Evolutionary conservation across 2,329 filamentous ascomycete species (phyloP), one percentile per base, ranked within the genome.

Genomic region (Ophiocordyceps camponoti-leonardi): DNA sequence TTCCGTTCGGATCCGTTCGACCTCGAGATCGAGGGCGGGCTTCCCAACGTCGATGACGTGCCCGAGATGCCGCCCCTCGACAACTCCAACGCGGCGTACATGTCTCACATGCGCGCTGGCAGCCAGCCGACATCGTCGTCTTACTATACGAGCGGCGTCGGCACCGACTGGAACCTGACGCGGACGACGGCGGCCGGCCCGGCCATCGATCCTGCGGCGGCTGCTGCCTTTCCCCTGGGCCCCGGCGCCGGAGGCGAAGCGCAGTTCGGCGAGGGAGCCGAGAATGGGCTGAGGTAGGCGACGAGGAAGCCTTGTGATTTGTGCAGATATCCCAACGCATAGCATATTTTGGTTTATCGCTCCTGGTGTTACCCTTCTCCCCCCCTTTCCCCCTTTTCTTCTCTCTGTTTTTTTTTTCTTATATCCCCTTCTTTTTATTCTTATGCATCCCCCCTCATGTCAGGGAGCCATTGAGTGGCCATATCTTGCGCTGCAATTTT

Each of bases 1-100:
- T 75, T 77, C 56, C 72, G 75, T 41, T 79, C 75, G 2, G 76
- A 81, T 50, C 77, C 75, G 2, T 81, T 81, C 53, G 77, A 81
- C 51, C 64, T 81, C n/a, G 77, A 81, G 54, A 50, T 63, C 13
- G 56, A 59, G 44, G 49, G 49, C 33, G 52, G 49, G 8, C 22
- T 52, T 35, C 50, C 54, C 6, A 51, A 48, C 26, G 46, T 46
- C n/a, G 44, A 47, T 12, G 49, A 49, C 30, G 45, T 55, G 43
- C 49, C 52, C 8, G 45, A 47, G 28, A 50, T 53, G 48, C 52
- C 55, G 18, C 53, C 50, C 6, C 47, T 50, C 23, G 48, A 49
- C 10, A 47, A 49, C 11, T 47, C 51, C 10, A 58, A 54, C 46
- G 58, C 56, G 66, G 74, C 52, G 56, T 74, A 43, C 66, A 76